These are phyloP conservation scores for Coemansia sp. DNA, from an alignment of 192 early-diverging fungal species.

Conservation along the genomic window DNA sequence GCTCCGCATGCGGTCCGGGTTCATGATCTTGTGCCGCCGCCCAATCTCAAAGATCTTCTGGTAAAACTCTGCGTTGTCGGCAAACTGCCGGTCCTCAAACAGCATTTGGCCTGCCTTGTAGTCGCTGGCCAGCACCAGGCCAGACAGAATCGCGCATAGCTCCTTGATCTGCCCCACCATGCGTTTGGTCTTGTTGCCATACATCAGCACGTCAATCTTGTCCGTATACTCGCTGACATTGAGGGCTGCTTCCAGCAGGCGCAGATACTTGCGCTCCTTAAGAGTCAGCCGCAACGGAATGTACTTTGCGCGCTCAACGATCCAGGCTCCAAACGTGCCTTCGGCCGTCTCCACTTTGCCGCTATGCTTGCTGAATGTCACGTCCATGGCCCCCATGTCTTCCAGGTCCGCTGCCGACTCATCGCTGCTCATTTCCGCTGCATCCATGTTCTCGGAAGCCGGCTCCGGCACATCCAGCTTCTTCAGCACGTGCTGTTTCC, in stretches of 20 bases:
- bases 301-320: conserved; percentile 82
- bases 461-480: not conserved
- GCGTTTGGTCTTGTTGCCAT: conserved; percentile 79
- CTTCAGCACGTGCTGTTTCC: conserved; percentile 56
- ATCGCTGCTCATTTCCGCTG: not conserved
- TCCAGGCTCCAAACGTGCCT: conserved; percentile 73
- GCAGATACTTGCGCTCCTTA: conserved; percentile 87
- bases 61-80: conserved; percentile 77
- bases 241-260: conserved; percentile 92
- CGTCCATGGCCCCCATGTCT: conserved; percentile 37
- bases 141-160: conserved; percentile 91
- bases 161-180: conserved; percentile 95
- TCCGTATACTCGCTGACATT: conserved; percentile 90
- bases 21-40: conserved; percentile 85
- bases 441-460: conserved; percentile 1
- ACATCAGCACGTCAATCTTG: conserved; percentile 76
- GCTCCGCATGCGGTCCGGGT: conserved; percentile 94
- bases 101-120: conserved; percentile 79
- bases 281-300: conserved; percentile 91
- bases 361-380: conserved; percentile 39
- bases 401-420: not conserved
- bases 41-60: conserved; percentile 68
- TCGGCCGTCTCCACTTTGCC: conserved; percentile 42
- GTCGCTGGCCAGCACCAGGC: conserved; percentile 80
- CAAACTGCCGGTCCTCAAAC: conserved; percentile 65